These are phyloP conservation scores for Chloranthus sessilifolius DNA, from an alignment of 164 flowering plant species.

Conservation along the genomic window DNA sequence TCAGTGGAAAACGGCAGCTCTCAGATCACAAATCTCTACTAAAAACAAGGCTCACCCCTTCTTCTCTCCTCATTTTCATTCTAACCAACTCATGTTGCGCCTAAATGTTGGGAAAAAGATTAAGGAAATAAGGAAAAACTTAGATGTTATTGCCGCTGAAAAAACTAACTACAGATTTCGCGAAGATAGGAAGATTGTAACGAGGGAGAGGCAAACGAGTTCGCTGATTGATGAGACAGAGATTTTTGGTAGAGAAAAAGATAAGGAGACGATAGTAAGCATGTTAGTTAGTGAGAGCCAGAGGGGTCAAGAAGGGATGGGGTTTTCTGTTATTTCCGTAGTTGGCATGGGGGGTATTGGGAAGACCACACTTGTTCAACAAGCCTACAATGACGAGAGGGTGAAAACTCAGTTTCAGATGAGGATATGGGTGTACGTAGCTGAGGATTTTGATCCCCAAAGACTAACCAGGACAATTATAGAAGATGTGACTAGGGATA, in stretches of 20 bases:
- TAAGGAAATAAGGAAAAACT: no score
- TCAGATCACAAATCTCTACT: not conserved
- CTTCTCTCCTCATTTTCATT: not conserved
- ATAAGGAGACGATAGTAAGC: no score
- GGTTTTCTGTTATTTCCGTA: not conserved
- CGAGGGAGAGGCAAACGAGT: no score
- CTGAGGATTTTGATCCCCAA: not conserved
- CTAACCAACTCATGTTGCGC: no score
- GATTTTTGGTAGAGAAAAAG: no score
- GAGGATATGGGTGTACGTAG: conserved; percentile 1
- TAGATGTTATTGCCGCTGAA: no score
- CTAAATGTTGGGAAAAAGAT: no score
- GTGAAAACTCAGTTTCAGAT: not conserved
- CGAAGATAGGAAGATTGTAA: no score
- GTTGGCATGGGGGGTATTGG: conserved; percentile 4
- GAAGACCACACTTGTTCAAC: not conserved
- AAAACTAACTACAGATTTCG: no score
- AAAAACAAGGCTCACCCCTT: not conserved
- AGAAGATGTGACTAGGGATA: not conserved
- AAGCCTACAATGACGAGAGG: not conserved
- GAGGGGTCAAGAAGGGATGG: no score
- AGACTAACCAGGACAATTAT: not conserved
- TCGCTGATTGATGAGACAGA: no score
- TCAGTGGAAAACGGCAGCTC: not conserved
- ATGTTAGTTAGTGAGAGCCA: no score